Conservation (phyloP, 805 yeast genomes). For the Wickerhamomyces xylosicus region DNA sequence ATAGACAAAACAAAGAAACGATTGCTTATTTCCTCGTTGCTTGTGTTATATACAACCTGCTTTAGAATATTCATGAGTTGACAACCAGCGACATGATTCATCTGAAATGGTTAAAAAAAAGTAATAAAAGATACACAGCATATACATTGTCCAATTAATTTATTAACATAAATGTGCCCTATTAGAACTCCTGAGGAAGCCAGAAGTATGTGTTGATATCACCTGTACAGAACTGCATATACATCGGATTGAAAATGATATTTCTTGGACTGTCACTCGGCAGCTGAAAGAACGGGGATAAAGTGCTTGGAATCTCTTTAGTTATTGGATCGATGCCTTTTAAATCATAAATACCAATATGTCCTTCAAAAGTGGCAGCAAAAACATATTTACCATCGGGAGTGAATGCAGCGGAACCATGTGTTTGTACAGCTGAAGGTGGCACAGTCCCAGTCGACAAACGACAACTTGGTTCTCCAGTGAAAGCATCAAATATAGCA, state of each 20-base stretch:
- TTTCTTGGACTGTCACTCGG: conserved; percentile 24
- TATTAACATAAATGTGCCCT: too few relatives aligned
- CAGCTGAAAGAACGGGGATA: conserved; percentile 8
- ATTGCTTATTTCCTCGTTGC: too few relatives aligned
- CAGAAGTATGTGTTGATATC: conserved; percentile 15
- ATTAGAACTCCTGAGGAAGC: conserved; percentile 9
- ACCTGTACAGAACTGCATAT: conserved; percentile 16
- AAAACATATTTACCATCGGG: conserved; percentile 59
- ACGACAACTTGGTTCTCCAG: conserved; percentile 30
- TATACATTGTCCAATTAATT: background rate
- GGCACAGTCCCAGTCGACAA: conserved; percentile 34
- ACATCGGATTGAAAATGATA: conserved; percentile 30
- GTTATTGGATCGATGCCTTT: conserved; percentile 23
- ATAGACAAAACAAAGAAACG: too few relatives aligned
- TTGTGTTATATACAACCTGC: too few relatives aligned
- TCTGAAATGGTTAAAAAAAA: too few relatives aligned
- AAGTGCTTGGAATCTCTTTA: conserved; percentile 17
- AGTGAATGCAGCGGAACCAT: conserved; percentile 48
- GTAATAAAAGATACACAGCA: too few relatives aligned
- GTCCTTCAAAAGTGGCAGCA: conserved; percentile 49
- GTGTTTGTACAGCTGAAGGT: conserved; percentile 32
- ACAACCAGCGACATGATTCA: too few relatives aligned
- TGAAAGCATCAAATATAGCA: conserved; percentile 59
- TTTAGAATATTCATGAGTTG: too few relatives aligned
- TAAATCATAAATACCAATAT: conserved; percentile 37